A percentile compares a stretch with the other conserved stretches of the same genome.
phyloP scores from a whole-genome alignment of 2,329 filamentous ascomycete genomes.

The Penicillium freii region DNA sequence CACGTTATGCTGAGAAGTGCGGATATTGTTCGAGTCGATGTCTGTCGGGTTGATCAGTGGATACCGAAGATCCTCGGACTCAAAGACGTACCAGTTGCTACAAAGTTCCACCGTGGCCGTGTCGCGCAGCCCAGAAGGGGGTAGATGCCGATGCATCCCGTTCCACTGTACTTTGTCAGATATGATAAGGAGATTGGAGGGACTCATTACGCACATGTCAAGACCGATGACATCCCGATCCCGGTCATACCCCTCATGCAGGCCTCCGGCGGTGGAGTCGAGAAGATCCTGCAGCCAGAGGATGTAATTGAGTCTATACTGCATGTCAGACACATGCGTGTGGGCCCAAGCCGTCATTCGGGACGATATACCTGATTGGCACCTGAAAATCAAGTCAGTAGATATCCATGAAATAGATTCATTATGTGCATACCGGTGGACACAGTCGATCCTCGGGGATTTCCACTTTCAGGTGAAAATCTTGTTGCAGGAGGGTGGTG shows the following conservation, averaged over 20 bases:
- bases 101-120: constrained; percentile 68
- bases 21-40: constrained; percentile 69
- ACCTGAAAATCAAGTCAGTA: constrained; percentile 32
- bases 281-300: constrained; percentile 82
- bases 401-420: background rate
- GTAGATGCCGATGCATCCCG: constrained; percentile 89
- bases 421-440: constrained; percentile 63
- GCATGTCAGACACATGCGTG: constrained; percentile 13
- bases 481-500: constrained; percentile 69
- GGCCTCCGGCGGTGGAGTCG: constrained; percentile 60
- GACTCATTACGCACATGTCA: constrained; percentile 59
- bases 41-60: constrained; percentile 48
- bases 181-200: background rate
- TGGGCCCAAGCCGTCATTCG: background rate
- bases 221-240: constrained; percentile 64
- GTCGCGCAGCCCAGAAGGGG: constrained; percentile 73
- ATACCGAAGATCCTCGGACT: background rate
- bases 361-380: constrained; percentile 44
- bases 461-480: constrained; percentile 70
- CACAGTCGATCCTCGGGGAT: constrained; percentile 79
- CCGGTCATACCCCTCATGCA: constrained; percentile 52
- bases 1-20: constrained; percentile 67
- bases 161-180: constrained; percentile 56
- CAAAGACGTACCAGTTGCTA: constrained; percentile 57
- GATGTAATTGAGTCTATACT: constrained; percentile 75